phyloP scores from a whole-genome alignment of 2,329 filamentous ascomycete genomes.

The Penicillium frequentans region DNA sequence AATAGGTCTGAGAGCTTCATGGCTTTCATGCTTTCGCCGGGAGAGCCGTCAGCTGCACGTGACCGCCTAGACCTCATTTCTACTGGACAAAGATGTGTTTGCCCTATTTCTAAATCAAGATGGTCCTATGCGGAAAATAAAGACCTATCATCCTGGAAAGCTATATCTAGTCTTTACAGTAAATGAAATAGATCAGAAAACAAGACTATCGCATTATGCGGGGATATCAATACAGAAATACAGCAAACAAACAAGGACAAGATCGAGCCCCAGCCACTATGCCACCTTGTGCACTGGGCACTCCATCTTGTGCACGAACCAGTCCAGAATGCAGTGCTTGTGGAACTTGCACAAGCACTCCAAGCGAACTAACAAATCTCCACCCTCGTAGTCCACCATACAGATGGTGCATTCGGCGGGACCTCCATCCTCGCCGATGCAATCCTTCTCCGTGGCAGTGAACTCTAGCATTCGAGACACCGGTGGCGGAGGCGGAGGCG shows the following conservation, averaged over 20 bases:
- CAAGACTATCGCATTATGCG: background rate
- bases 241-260: background rate
- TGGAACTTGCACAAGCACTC: conserved; percentile 67
- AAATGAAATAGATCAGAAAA: background rate
- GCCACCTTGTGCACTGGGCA: conserved; percentile 61
- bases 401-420: conserved; percentile 63
- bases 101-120: no score
- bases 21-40: background rate
- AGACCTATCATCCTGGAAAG: no score
- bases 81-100: no score
- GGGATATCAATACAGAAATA: background rate
- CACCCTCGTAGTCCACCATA: conserved; percentile 63
- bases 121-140: no score
- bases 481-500: conserved; percentile 21
- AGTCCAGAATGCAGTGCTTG: conserved; percentile 59
- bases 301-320: conserved; percentile 59
- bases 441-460: conserved; percentile 64
- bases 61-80: background rate
- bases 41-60: background rate
- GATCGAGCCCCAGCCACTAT: background rate
- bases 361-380: conserved; percentile 59
- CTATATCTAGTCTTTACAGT: no score
- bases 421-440: conserved; percentile 53
- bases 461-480: conserved; percentile 48
- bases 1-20: background rate